Evolutionary conservation across 257 asterid genomes (phyloP).

Genomic region (Capsicum rhomboideum): DNA sequence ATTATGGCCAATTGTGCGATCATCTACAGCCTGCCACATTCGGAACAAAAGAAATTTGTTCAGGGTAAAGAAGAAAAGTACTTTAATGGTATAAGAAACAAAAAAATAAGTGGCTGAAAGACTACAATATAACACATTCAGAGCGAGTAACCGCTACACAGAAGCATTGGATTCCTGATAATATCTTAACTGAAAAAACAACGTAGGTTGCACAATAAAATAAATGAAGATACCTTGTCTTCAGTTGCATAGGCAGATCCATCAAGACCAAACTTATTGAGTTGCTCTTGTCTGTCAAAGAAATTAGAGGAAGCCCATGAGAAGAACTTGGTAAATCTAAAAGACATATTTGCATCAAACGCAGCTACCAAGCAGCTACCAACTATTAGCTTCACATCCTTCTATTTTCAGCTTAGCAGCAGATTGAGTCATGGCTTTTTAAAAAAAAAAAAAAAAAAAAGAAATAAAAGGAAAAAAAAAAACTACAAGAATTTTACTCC

Average conservation of each 20-base stretch:
- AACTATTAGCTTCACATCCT: neutral
- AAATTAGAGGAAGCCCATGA: constrained; percentile 7
- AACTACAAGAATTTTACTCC: neutral
- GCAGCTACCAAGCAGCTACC: no score
- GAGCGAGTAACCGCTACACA: neutral
- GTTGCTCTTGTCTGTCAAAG: constrained; percentile 68
- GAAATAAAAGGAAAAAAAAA: neutral
- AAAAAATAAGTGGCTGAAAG: neutral
- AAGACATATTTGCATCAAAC: neutral
- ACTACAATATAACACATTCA: neutral
- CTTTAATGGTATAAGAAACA: neutral
- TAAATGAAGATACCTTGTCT: constrained; percentile 48
- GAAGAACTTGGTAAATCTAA: constrained; percentile 6
- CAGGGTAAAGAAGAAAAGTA: no score
- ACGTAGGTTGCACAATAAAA: neutral
- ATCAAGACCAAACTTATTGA: constrained; percentile 81
- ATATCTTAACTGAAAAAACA: neutral
- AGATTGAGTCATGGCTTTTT: neutral
- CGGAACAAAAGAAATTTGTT: constrained; percentile 8
- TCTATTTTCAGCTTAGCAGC: neutral
- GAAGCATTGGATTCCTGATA: neutral
- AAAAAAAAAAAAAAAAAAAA: neutral
- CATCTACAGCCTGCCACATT: constrained; percentile 72
- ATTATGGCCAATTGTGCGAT: constrained; percentile 82
- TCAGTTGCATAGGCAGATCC: constrained; percentile 70